phyloP scores from a whole-genome alignment of 768 basidiomycete genomes.

The Inosperma sp. region DNA sequence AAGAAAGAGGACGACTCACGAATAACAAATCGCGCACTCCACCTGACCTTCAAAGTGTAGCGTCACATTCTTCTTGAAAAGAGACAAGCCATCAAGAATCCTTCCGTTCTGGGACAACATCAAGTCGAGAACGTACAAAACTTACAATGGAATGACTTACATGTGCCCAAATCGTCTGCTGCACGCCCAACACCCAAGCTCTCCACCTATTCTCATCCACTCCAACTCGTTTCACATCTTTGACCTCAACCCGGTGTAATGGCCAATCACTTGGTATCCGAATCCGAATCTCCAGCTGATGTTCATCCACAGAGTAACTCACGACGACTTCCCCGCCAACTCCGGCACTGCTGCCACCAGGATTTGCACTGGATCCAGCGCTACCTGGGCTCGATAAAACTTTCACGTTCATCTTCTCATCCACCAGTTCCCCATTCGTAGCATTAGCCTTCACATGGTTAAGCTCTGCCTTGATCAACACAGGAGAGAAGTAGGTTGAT shows the following conservation, averaged over 20 bases:
- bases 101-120: conserved; percentile 65
- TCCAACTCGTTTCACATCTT: conserved; percentile 77
- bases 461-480: conserved; percentile 82
- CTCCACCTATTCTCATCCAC: conserved; percentile 90
- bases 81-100: conserved; percentile 77
- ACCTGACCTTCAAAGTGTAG: conserved; percentile 94
- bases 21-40: conserved; percentile 96
- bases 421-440: conserved; percentile 44
- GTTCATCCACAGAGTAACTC: conserved; percentile 87
- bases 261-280: conserved; percentile 91
- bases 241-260: conserved; percentile 80
- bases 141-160: conserved; percentile 41
- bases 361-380: no score
- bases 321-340: conserved; percentile 79
- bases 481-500: conserved; percentile 80
- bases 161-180: conserved; percentile 85
- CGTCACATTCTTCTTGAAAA: conserved; percentile 93
- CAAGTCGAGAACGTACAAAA: not conserved
- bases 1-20: conserved; percentile 43
- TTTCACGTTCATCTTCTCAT: conserved; percentile 78
- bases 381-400: conserved; percentile 33
- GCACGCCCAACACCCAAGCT: conserved; percentile 88
- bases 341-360: conserved; percentile 29
- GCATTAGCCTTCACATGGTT: conserved; percentile 56
- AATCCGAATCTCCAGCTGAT: conserved; percentile 83